Evolutionary conservation across 805 yeast genomes (phyloP).

Genomic region (Sporopachydermia lactativora): DNA sequence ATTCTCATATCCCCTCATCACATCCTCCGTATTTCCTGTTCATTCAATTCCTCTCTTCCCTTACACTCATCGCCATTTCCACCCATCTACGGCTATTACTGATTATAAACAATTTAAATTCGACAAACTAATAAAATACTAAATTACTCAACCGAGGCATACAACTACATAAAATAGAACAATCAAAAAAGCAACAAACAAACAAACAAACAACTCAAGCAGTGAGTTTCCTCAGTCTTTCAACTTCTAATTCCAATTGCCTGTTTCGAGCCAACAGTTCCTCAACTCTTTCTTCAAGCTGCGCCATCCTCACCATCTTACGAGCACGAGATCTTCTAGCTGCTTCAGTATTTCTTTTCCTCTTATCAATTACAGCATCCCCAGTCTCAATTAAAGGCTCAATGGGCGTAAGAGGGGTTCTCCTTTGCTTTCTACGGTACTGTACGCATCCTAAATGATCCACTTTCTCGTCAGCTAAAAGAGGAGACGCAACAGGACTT

Average conservation of each 20-base stretch:
- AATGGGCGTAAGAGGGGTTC: slow-evolving; percentile 59
- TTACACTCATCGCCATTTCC: no score
- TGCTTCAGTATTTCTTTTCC: slow-evolving; percentile 90
- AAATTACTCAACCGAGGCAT: no score
- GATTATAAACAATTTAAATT: no score
- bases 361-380: slow-evolving; percentile 72
- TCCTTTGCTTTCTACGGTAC: slow-evolving; percentile 67
- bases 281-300: slow-evolving; percentile 65
- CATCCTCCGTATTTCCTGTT: no score
- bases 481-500: not conserved
- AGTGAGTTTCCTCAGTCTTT: slow-evolving; percentile 30
- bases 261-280: slow-evolving; percentile 43
- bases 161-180: no score
- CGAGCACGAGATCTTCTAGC: slow-evolving; percentile 92
- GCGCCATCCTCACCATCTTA: slow-evolving; percentile 78
- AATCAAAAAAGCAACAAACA: no score
- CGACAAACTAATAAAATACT: no score
- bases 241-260: slow-evolving; percentile 48
- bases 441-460: slow-evolving; percentile 68
- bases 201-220: no score
- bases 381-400: slow-evolving; percentile 39
- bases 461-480: slow-evolving; percentile 20
- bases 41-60: no score
- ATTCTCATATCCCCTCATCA: no score
- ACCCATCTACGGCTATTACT: no score